Evolutionary conservation across 2,329 filamentous ascomycete genomes (phyloP).

Genomic region (Dissoconium aciculare): DNA sequence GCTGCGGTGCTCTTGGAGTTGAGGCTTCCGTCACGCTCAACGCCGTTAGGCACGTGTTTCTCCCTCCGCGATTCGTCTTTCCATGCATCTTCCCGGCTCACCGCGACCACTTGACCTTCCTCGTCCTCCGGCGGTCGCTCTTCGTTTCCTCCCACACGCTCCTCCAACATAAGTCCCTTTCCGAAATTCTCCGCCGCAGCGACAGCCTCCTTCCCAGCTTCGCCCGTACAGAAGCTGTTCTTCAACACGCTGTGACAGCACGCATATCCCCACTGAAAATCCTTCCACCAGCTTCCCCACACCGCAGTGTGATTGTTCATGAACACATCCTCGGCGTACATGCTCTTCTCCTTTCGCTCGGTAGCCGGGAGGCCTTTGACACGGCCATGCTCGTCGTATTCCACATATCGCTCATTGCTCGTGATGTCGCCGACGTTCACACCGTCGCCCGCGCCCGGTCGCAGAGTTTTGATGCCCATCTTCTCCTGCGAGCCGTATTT

Average conservation of each 20-base stretch:
- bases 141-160: too few species aligned
- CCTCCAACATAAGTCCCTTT: conserved; percentile 33
- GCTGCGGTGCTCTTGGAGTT: too few species aligned
- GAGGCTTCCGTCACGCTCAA: conserved; percentile 26
- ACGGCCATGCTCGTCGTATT: conserved; percentile 80
- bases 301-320: conserved; percentile 84
- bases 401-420: conserved; percentile 75
- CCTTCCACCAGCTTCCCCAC: conserved; percentile 95
- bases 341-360: conserved; percentile 66
- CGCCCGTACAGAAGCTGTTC: conserved; percentile 95
- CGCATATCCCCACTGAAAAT: conserved; percentile 89
- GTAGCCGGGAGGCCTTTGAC: conserved; percentile 82
- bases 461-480: conserved; percentile 45
- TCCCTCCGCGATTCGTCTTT: conserved; percentile 28
- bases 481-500: conserved; percentile 65
- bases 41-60: conserved; percentile 31
- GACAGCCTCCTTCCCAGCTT: conserved; percentile 68
- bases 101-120: conserved; percentile 16
- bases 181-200: conserved; percentile 55
- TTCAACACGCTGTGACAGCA: conserved; percentile 90
- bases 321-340: conserved; percentile 77
- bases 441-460: too few species aligned
- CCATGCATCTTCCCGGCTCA: conserved; percentile 29
- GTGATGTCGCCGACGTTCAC: conserved; percentile 50
- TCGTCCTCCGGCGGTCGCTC: conserved; percentile 15